A percentile compares a stretch with the other conserved stretches of the same genome.
Conservation (phyloP, 768 basidiomycete species). For the Cantharellus cinnabarinus region DNA sequence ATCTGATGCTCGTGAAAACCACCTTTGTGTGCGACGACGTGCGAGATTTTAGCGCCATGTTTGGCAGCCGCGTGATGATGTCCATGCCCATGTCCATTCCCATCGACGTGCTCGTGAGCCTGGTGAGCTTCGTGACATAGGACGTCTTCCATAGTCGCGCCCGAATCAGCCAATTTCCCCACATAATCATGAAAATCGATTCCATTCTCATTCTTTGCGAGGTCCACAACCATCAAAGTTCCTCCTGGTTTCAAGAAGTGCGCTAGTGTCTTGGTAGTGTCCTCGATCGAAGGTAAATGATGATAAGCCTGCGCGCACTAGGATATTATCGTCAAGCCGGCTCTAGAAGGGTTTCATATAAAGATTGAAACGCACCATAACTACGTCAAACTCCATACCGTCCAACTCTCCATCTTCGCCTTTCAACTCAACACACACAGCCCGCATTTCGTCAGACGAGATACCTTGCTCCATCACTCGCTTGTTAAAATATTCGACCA, state of each 20-base stretch:
- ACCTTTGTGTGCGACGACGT: constrained; percentile 1
- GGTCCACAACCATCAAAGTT: constrained; percentile 36
- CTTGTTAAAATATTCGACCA: constrained; percentile 47
- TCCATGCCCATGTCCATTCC: neutral
- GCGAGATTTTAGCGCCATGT: neutral
- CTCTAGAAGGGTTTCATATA: neutral
- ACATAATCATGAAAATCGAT: neutral
- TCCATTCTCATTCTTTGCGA: constrained; percentile 14
- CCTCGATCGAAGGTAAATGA: constrained; percentile 31
- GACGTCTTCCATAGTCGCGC: constrained; percentile 11
- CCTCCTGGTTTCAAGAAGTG: constrained; percentile 43
- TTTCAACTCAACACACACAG: constrained; percentile 17
- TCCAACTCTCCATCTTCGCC: constrained; percentile 30
- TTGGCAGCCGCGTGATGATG: neutral
- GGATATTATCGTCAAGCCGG: neutral
- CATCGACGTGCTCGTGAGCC: neutral
- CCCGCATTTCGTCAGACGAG: constrained; percentile 20
- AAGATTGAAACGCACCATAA: constrained; percentile 32
- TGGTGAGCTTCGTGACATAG: constrained; percentile 9
- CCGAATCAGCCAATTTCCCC: constrained; percentile 5
- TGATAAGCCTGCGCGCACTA: constrained; percentile 50
- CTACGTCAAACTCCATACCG: constrained; percentile 41
- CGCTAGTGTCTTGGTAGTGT: constrained; percentile 31
- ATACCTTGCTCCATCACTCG: constrained; percentile 41
- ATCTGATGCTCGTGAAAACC: constrained; percentile 5